A percentile compares a stretch with the other conserved stretches of the same genome.
phyloP scores from a whole-genome alignment of 2,329 filamentous ascomycete species.

The Colletotrichum cuscutae region DNA sequence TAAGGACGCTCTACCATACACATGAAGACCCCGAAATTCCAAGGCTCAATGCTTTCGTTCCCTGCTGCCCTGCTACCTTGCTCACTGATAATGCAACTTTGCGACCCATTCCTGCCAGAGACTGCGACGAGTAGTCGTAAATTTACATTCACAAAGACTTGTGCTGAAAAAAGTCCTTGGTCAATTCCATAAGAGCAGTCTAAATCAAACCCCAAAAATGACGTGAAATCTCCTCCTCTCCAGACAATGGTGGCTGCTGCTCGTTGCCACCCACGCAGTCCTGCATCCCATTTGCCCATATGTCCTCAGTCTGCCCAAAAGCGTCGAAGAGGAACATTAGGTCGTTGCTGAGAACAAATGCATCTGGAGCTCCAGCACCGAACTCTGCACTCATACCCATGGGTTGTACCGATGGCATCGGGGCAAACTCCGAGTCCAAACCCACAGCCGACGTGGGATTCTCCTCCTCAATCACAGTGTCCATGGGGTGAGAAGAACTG shows the following conservation, averaged over 20 bases:
- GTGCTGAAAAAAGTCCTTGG: not conserved
- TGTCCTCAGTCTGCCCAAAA: constrained; percentile 39
- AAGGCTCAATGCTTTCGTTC: too few relatives aligned
- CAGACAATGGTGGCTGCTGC: constrained; percentile 1
- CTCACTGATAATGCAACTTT: too few relatives aligned
- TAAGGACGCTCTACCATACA: too few relatives aligned
- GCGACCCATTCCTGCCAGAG: not conserved
- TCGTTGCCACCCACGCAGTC: constrained; percentile 5
- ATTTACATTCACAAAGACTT: not conserved
- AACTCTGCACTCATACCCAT: not conserved
- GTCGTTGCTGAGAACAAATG: constrained; percentile 46
- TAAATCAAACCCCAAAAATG: constrained; percentile 46
- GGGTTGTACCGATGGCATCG: not conserved
- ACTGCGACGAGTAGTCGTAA: not conserved
- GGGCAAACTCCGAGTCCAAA: not conserved
- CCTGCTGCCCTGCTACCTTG: too few relatives aligned
- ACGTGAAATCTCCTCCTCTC: constrained; percentile 44
- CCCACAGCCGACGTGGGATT: not conserved
- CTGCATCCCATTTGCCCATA: constrained; percentile 5
- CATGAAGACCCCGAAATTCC: too few relatives aligned
- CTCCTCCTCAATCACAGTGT: not conserved
- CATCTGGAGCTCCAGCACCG: constrained; percentile 41
- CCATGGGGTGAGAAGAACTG: not conserved
- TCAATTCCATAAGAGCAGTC: not conserved
- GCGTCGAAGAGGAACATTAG: constrained; percentile 48